Evolutionary conservation across 129 eudicot species (phyloP).

Genomic region (Ambrosia trifida): DNA sequence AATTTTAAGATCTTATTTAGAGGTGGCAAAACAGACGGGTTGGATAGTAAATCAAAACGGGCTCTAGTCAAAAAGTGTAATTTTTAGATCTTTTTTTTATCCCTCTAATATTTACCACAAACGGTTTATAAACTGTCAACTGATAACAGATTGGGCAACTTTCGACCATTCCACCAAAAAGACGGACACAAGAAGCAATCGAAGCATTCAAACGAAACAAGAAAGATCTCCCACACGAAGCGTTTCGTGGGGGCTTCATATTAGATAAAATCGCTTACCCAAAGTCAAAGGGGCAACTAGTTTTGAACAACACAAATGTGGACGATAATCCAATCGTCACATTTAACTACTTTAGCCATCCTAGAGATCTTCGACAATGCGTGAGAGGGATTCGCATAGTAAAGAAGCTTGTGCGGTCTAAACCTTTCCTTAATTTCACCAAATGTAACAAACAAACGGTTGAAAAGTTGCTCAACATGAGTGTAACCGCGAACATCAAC

Average conservation of each 20-base stretch:
- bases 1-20: background rate
- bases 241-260: conserved; percentile 83
- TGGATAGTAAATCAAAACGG: background rate
- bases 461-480: conserved; percentile 65
- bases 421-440: conserved; percentile 48
- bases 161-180: conserved; percentile 77
- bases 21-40: background rate
- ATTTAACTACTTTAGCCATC: conserved; percentile 89
- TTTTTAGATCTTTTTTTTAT: background rate
- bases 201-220: conserved; percentile 54
- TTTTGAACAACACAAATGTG: conserved; percentile 58
- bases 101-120: background rate
- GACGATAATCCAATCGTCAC: conserved; percentile 81
- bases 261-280: conserved; percentile 74
- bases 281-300: conserved; percentile 63
- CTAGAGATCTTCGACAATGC: conserved; percentile 55
- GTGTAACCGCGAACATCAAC: conserved; percentile 71
- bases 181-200: conserved; percentile 64
- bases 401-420: conserved; percentile 61
- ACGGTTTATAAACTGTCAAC: background rate
- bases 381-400: conserved; percentile 63
- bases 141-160: conserved; percentile 81
- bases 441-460: conserved; percentile 33
- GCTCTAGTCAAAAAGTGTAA: background rate
- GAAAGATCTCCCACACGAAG: conserved; percentile 62